phyloP scores from a whole-genome alignment of 192 early-diverging fungal species.

The Dispira parvispora region DNA sequence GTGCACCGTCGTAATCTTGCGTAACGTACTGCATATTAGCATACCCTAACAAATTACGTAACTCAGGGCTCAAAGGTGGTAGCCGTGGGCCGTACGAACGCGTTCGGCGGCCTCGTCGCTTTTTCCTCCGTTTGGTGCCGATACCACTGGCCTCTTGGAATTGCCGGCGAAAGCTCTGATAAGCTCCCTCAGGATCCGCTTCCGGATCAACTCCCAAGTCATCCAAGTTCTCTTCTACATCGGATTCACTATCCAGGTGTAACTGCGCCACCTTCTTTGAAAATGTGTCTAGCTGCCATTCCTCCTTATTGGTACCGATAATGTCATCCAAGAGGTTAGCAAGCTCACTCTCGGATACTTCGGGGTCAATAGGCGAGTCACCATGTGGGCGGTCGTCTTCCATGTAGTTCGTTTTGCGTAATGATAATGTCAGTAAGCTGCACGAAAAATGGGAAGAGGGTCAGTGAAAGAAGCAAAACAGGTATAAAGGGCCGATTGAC shows the following conservation, averaged over 20 bases:
- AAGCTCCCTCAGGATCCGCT: conserved; percentile 1
- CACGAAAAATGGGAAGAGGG: too few species aligned
- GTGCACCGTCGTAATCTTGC: conserved; percentile 48
- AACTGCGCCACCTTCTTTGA: neutral
- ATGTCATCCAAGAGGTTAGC: conserved; percentile 2
- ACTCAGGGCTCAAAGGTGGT: conserved; percentile 22
- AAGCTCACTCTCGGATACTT: conserved; percentile 2
- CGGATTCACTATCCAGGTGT: neutral
- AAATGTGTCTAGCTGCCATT: neutral
- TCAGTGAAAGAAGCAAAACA: too few species aligned
- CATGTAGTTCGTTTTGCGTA: too few species aligned
- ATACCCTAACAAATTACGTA: conserved; percentile 46
- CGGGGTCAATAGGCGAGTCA: neutral
- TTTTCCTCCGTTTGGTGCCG: neutral
- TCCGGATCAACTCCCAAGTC: neutral
- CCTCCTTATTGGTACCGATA: too few species aligned
- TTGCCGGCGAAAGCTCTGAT: conserved; percentile 3
- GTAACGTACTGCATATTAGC: conserved; percentile 62
- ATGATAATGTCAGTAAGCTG: too few species aligned
- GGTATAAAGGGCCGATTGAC: too few species aligned
- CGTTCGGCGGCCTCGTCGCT: neutral
- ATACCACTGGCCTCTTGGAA: conserved; percentile 1
- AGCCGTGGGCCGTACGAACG: neutral
- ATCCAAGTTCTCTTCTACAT: neutral
- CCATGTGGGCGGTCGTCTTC: too few species aligned